Evolutionary conservation across 2,329 filamentous ascomycete species (phyloP), one percentile per base, ranked within the genome.

Genomic region (Rhinocladiella similis): DNA sequence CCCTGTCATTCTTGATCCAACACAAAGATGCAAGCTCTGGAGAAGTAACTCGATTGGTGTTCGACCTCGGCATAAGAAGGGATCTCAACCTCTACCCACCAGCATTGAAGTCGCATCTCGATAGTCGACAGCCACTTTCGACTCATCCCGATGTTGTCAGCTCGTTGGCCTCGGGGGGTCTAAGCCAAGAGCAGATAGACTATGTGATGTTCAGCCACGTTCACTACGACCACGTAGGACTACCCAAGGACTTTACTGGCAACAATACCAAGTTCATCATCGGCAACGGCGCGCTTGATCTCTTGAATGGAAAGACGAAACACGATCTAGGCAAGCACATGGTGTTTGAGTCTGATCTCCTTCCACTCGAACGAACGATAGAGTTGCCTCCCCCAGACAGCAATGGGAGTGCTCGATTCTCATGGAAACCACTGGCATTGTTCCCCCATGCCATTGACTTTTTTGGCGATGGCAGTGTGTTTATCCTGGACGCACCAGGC

Each of bases 181-280:
- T 77, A 16, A 59, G 47, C 1, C 66, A 71, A 1, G 57, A 66
- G 13, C 72, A 77, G 46, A 74, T 77, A 19, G 73, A 77, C 60
- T 71, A 67, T 54, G 67, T 77, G 5, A 67, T 77, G 13, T 72
- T 73, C 53, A 73, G 69, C 13, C 74, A 77, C 64, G 72, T 75
- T 59, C 45, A 73, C 61, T 52, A 59, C 36, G 62, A 65, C 50
- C 63, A 65, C 53, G 63, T 75, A n/a, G 75, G 75, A 33, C 67
- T 71, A 36, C 74, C 74, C 0, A 33, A 38, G n/a, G 63, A 62
- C 22, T 65, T 65, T 29, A 50, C 38, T 39, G 61, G 61, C 51
- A 20, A 47, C 14, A 58, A 59, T 5, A 71, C 71, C 1, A 72
- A 62, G 12, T 77, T 77, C 58, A 55, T 77, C 4, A 69, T 76